Percentiles rank a stretch among this genome's conserved stretches.
phyloP scores from a whole-genome alignment of 2,329 filamentous ascomycete species.

The Penicillium psychrosexuale region DNA sequence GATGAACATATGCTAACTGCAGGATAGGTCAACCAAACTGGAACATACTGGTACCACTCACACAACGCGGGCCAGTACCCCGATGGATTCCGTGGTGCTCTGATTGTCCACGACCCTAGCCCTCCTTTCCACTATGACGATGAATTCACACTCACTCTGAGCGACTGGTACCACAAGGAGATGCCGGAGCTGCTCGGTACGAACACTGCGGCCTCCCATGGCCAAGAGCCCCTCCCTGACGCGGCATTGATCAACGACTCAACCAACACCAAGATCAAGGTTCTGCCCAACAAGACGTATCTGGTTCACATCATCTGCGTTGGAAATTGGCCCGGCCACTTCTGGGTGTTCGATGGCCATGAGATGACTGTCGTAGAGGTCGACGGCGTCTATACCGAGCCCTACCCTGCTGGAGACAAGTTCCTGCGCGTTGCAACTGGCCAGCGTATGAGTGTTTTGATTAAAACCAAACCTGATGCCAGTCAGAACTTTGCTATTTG shows the following conservation, averaged over 20 bases:
- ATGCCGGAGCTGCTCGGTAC: slow-evolving; percentile 48
- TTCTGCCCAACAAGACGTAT: slow-evolving; percentile 68
- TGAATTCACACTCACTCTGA: slow-evolving; percentile 62
- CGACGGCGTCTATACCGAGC: slow-evolving; percentile 36
- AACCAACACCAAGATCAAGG: slow-evolving; percentile 55
- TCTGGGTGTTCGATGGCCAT: slow-evolving; percentile 47
- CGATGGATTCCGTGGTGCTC: slow-evolving; percentile 63
- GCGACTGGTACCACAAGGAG: slow-evolving; percentile 68
- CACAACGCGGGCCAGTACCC: slow-evolving; percentile 67
- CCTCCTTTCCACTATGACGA: slow-evolving; percentile 63
- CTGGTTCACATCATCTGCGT: slow-evolving; percentile 70
- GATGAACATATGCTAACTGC: neutral
- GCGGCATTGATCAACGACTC: slow-evolving; percentile 70
- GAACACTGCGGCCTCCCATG: slow-evolving; percentile 47
- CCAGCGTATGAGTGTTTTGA: slow-evolving; percentile 57
- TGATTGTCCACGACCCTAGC: slow-evolving; percentile 63
- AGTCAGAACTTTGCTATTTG: slow-evolving; percentile 65
- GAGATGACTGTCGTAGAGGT: slow-evolving; percentile 40
- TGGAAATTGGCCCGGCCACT: slow-evolving; percentile 61
- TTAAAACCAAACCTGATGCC: slow-evolving; percentile 61
- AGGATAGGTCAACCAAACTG: slow-evolving; percentile 57
- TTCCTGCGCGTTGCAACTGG: slow-evolving; percentile 66
- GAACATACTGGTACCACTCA: slow-evolving; percentile 78
- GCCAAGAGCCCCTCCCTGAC: slow-evolving; percentile 64
- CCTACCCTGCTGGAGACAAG: slow-evolving; percentile 48